phyloP scores from a whole-genome alignment of 495 filamentous ascomycete species.

The Trypethelium eluteriae region DNA sequence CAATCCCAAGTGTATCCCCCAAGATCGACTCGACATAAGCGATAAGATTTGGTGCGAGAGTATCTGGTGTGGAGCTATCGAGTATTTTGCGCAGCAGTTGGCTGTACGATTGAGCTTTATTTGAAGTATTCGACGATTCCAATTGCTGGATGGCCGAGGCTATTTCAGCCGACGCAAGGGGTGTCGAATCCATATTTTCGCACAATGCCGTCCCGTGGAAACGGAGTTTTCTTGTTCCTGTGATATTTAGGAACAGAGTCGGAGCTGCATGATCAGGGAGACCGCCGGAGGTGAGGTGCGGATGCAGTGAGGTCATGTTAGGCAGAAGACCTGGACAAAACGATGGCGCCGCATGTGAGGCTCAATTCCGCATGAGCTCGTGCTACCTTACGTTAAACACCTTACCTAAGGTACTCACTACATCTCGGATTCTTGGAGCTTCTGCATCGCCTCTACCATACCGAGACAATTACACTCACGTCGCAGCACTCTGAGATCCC shows the following conservation, averaged over 20 bases:
- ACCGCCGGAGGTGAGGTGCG: not conserved
- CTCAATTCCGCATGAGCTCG: no score
- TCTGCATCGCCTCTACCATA: not conserved
- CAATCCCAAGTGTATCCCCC: slow-evolving; percentile 61
- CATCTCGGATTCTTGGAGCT: not conserved
- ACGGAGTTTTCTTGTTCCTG: not conserved
- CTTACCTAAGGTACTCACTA: no score
- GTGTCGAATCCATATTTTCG: not conserved
- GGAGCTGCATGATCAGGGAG: no score
- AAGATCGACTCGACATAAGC: slow-evolving; percentile 64
- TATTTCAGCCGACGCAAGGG: slow-evolving; percentile 55
- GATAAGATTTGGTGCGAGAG: slow-evolving; percentile 56
- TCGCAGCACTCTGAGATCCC: not conserved
- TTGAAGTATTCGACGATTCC: slow-evolving; percentile 44
- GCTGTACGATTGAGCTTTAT: slow-evolving; percentile 57
- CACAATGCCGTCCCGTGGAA: not conserved
- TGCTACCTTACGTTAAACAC: no score
- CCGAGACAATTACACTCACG: not conserved
- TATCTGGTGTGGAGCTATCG: slow-evolving; percentile 44
- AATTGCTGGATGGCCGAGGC: slow-evolving; percentile 48
- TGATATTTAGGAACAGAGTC: no score
- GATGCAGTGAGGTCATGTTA: not conserved
- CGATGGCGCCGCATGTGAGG: slow-evolving; percentile 5
- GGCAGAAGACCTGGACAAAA: not conserved
- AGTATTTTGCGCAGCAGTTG: slow-evolving; percentile 58